Conservation (phyloP, 805 yeast genomes). For the Wickerhamomyces canadensis region DNA sequence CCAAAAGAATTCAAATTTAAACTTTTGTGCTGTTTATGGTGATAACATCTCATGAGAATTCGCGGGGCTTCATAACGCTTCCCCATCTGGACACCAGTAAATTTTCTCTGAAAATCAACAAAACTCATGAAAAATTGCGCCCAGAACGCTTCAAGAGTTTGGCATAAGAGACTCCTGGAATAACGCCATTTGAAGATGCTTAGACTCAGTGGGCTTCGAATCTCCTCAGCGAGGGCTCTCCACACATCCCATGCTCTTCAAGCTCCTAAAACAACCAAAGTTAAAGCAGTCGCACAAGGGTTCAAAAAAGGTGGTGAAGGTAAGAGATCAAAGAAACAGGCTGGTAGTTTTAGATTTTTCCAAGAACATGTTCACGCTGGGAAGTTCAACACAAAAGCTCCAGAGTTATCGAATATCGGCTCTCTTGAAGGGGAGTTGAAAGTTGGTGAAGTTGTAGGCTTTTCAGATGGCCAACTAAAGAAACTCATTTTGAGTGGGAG, state of each 20-base stretch:
- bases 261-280: constrained; percentile 8
- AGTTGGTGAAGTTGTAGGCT: constrained; percentile 33
- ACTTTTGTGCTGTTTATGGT: too few relatives aligned
- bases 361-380: constrained; percentile 27
- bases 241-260: constrained; percentile 3
- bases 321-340: constrained; percentile 13
- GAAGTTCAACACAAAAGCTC: constrained; percentile 25
- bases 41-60: too few relatives aligned
- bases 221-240: constrained; percentile 2
- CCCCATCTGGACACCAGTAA: too few relatives aligned
- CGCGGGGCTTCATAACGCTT: too few relatives aligned
- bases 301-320: constrained; percentile 13
- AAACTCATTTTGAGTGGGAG: constrained; percentile 51
- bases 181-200: not conserved
- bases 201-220: not conserved
- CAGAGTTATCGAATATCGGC: constrained; percentile 13
- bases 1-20: too few relatives aligned
- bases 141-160: too few relatives aligned
- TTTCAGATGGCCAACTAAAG: constrained; percentile 32
- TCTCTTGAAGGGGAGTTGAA: constrained; percentile 11
- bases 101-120: too few relatives aligned
- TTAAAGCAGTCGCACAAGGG: constrained; percentile 12
- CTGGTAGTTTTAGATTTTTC: constrained; percentile 29
- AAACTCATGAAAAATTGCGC: too few relatives aligned
- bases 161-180: too few relatives aligned